Percentiles rank a stretch among this genome's conserved stretches.
These are phyloP conservation scores for Rosa multiflora DNA, from an alignment of 306 rosid genomes.

Conservation along the genomic window DNA sequence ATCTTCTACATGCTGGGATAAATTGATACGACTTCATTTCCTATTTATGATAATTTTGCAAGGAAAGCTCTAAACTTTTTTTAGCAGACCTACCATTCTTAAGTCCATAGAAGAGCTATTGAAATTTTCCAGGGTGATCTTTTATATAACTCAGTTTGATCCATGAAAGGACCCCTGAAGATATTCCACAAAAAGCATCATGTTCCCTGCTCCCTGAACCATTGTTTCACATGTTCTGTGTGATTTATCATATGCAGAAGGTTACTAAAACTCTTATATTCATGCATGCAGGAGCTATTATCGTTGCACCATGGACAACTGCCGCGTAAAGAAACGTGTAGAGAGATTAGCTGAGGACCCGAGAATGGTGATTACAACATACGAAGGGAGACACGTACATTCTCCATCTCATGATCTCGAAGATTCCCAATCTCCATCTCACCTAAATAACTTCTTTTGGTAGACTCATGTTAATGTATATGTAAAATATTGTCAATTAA, in stretches of 20 bases:
- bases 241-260: background rate
- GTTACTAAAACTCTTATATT: background rate
- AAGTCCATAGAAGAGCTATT: background rate
- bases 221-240: background rate
- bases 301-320: constrained; percentile 88
- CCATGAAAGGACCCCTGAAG: background rate
- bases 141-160: background rate
- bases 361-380: constrained; percentile 97
- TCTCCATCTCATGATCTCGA: constrained; percentile 81
- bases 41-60: background rate
- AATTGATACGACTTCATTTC: background rate
- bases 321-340: constrained; percentile 92
- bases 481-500: background rate
- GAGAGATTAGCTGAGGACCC: constrained; percentile 93
- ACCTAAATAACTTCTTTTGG: constrained; percentile 73
- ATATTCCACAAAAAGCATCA: background rate
- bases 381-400: constrained; percentile 91
- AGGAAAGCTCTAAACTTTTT: background rate
- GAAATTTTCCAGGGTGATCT: background rate
- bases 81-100: background rate
- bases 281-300: constrained; percentile 72
- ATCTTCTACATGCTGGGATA: background rate
- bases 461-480: constrained; percentile 21
- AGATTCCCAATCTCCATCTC: constrained; percentile 65
- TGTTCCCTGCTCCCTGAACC: background rate